A percentile compares a stretch with the other conserved stretches of the same genome.
phyloP scores from a whole-genome alignment of 2,329 filamentous ascomycete species.

The Fusarium sp. region DNA sequence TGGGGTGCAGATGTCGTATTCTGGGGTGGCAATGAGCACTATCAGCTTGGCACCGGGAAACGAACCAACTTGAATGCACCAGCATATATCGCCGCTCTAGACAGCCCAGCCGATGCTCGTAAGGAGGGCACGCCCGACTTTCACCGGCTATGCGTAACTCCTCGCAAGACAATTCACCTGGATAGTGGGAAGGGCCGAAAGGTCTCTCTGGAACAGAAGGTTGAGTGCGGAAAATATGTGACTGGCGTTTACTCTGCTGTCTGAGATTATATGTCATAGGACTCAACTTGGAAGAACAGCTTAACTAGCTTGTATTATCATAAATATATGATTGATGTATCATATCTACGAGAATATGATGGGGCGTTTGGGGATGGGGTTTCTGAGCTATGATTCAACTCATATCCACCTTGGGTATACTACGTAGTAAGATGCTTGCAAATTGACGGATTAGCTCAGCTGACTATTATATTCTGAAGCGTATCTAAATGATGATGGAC shows the following conservation, averaged over 20 bases:
- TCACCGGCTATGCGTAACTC: slow-evolving; percentile 85
- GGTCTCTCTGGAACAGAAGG: slow-evolving; percentile 84
- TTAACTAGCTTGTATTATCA: slow-evolving; percentile 31
- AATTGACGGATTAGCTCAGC: slow-evolving; percentile 23
- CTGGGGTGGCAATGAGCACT: slow-evolving; percentile 96
- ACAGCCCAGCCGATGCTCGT: slow-evolving; percentile 70
- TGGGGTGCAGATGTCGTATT: slow-evolving; percentile 91
- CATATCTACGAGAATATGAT: slow-evolving; percentile 21
- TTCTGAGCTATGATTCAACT: slow-evolving; percentile 25
- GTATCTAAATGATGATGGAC: background rate
- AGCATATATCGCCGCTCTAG: slow-evolving; percentile 82
- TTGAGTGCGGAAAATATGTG: slow-evolving; percentile 86
- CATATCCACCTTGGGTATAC: slow-evolving; percentile 19
- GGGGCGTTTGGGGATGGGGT: slow-evolving; percentile 35
- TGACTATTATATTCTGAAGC: background rate
- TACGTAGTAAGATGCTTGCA: slow-evolving; percentile 9
- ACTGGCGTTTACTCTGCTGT: slow-evolving; percentile 84
- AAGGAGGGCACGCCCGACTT: slow-evolving; percentile 72
- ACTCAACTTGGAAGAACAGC: slow-evolving; percentile 16
- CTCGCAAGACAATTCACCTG: slow-evolving; percentile 76
- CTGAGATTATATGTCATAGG: slow-evolving; percentile 47
- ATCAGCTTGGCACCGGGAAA: slow-evolving; percentile 92
- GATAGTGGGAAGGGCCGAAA: slow-evolving; percentile 72
- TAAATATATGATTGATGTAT: slow-evolving; percentile 37
- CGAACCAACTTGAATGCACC: slow-evolving; percentile 83